Base-by-base conservation (phyloP, 2,329 filamentous ascomycete genomes). In the Pseudomassariella vexata region DNA sequence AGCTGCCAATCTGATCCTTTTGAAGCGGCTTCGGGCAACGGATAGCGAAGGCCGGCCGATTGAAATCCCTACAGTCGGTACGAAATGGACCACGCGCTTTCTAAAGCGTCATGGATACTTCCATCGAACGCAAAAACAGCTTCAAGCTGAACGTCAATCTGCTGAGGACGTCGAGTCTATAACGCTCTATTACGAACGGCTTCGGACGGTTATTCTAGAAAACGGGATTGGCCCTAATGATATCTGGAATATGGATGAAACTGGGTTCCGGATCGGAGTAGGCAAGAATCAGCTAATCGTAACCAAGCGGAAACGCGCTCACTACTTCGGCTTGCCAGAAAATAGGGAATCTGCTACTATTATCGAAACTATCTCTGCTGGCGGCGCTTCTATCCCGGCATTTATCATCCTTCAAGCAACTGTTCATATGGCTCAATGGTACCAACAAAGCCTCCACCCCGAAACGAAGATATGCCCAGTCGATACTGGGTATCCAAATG, bases 331-430 rank as follows among this genome's bases (percentile, higher is more conserved):
- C 9, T 28, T 29, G 5, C 35, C 35, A 15, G 32, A 36, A n/a
- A 40, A 37, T 27, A 19, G 24, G 6, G 37, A 44, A 15, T 42
- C 28, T 21, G 36, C 35, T 16, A 40, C 34, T 14, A 18, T 34
- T 3, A 28, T 42, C 6, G 34, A 40, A 15, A 25, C 24, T 34
- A 25, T 40, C 16, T 39, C 23, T 24, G 34, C 32, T 7, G 4
- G 3, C 6, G 40, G 28, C 5, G 27, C 11, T 10, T 15, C 25
- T 10, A 26, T 38, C 18, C 32, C 32, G 2, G 15, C 40, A 7
- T 41, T 36, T n/a, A 10, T 38, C 10, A 34, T 42, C 11, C 30
- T 35, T 6, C 21, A 24, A 16, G 35, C 32, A 3, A 19, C 28
- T 19, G 14, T 24, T 11, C 33, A 42, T 25, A 24, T 37, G 19